A percentile compares a stretch with the other conserved stretches of the same genome.
phyloP scores from a whole-genome alignment of 371 early-diverging fungal species.

The Mortierella sp. region DNA sequence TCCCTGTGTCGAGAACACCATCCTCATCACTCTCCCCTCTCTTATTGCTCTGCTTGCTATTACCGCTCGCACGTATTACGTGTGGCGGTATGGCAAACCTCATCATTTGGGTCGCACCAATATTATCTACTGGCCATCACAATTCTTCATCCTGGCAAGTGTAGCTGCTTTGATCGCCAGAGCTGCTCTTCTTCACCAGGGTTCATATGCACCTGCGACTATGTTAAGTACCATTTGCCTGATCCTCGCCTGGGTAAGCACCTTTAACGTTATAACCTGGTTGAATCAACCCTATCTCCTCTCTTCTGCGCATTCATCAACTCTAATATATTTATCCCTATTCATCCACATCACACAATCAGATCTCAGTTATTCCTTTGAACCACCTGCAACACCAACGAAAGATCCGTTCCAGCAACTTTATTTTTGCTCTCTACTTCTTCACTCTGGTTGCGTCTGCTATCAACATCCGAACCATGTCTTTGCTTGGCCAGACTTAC shows the following conservation, averaged over 20 bases:
- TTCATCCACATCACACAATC: slow-evolving; percentile 4
- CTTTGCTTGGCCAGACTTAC: slow-evolving; percentile 14
- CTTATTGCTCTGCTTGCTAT: slow-evolving; percentile 28
- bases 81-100: slow-evolving; percentile 36
- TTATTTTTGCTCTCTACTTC: slow-evolving; percentile 37
- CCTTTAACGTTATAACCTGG: not conserved
- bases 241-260: slow-evolving; percentile 40
- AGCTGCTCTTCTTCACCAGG: slow-evolving; percentile 29
- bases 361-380: slow-evolving; percentile 15
- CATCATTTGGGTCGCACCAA: slow-evolving; percentile 41
- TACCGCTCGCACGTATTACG: slow-evolving; percentile 2
- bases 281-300: not conserved
- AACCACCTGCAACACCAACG: slow-evolving; percentile 42
- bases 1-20: slow-evolving; percentile 49
- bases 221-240: slow-evolving; percentile 45
- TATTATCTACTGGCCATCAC: slow-evolving; percentile 49
- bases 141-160: slow-evolving; percentile 46
- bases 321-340: not conserved
- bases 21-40: slow-evolving; percentile 36
- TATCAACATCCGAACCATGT: slow-evolving; percentile 54
- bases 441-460: slow-evolving; percentile 29
- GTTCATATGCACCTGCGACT: slow-evolving; percentile 34
- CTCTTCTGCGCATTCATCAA: not conserved
- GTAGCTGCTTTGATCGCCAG: slow-evolving; percentile 39
- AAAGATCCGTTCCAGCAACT: slow-evolving; percentile 33